Evolutionary conservation across 257 asterid species (phyloP), one percentile per base, ranked within the genome.

Genomic region (Solanum megistacrolobum): DNA sequence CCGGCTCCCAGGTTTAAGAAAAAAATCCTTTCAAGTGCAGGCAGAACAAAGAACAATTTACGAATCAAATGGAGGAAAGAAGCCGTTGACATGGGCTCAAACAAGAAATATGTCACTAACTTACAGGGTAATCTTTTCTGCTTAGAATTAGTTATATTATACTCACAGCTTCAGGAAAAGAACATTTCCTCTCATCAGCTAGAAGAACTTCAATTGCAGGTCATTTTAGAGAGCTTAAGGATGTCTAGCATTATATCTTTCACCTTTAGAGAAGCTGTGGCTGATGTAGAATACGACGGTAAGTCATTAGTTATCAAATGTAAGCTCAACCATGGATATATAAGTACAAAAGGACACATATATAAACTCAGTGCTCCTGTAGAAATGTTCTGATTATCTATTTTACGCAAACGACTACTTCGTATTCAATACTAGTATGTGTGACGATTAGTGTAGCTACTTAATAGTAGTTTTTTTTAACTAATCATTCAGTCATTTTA

Each of bases 241-340:
- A 92, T 96, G 97, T 93, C 99, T 72, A 95, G 98, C 93, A 91
- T 97, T n/a, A 94, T 97, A 85, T 94, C 98, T 31, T 97, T 95
- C 92, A 95, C 98, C 62, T 97, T 93, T 83, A 93, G 99, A 89
- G 99, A 97, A 92, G 98, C 99, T 72, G 98, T 92, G 69, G 97
- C 89, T 92, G 98, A 97, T 88, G 95, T 97, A 65, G 96, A 93
- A 88, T 96, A 94, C 43, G 91, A 96, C 12, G 99, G 99, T 95
- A 86, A 85, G 88, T 62, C 34, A 23, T 38, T 12, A 31, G 12
- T 29, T 82, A 46, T 82, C 31, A 81, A 82, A 48, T 52, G 12
- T 82, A 82, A 20, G 43, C 21, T 31, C 39, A 43, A 16, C 16
- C 18, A 12, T 29, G 66, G 3, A 81, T 29, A 3, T 9, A 79